Conservation (phyloP, 176 grass and related monocot genomes). For the Tillandsia leiboldiana region DNA sequence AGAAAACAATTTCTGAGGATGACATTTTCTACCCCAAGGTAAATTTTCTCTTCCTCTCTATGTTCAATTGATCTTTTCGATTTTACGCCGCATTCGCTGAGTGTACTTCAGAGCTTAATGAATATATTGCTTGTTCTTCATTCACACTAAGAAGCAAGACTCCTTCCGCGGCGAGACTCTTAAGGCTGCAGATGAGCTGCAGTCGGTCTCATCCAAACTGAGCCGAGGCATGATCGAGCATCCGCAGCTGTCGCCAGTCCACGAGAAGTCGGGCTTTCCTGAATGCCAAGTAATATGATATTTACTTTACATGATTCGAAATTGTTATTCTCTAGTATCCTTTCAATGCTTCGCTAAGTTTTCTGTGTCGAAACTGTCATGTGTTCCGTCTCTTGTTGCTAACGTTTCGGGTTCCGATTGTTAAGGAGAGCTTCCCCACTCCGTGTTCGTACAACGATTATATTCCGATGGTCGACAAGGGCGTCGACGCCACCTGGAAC, state of each 20-base stretch:
- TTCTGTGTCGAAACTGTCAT: neutral
- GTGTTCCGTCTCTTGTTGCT: neutral
- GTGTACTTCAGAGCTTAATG: constrained; percentile 5
- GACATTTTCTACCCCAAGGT: constrained; percentile 50
- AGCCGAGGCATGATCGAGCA: constrained; percentile 49
- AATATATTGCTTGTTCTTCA: constrained; percentile 17
- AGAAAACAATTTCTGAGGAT: constrained; percentile 85
- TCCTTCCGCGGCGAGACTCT: constrained; percentile 8
- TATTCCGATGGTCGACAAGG: constrained; percentile 85
- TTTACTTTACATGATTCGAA: constrained; percentile 3
- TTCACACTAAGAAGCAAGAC: constrained; percentile 55
- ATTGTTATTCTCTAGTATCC: neutral
- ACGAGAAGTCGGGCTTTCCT: constrained; percentile 24
- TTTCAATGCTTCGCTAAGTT: neutral
- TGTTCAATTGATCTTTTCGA: neutral
- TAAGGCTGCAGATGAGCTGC: constrained; percentile 20
- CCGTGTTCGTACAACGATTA: constrained; percentile 43
- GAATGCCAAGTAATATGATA: constrained; percentile 33
- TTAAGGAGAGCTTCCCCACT: constrained; percentile 5
- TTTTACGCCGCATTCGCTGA: neutral
- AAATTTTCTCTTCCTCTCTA: neutral
- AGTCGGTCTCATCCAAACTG: constrained; percentile 26
- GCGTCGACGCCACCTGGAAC: constrained; percentile 47
- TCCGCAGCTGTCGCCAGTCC: constrained; percentile 56
- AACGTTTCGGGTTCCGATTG: constrained; percentile 10